phyloP scores from a whole-genome alignment of 257 asterid species.

The Lycium barbarum region DNA sequence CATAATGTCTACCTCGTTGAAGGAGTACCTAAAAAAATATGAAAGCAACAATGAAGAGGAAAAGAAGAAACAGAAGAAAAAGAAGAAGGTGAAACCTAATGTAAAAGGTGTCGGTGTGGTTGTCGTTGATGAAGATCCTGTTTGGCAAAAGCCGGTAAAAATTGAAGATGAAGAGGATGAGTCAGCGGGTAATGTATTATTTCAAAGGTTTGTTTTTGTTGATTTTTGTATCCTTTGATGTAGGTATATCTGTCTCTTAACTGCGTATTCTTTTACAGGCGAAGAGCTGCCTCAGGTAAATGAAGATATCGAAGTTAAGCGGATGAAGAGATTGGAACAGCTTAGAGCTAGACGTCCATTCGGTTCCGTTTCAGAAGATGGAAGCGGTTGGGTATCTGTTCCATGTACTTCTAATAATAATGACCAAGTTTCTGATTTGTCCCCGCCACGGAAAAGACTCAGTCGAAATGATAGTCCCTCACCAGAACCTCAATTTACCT shows the following conservation, averaged over 20 bases:
- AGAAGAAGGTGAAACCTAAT: constrained; percentile 51
- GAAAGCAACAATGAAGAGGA: constrained; percentile 58
- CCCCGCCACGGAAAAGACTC: constrained; percentile 35
- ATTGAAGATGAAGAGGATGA: constrained; percentile 64
- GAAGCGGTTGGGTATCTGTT: constrained; percentile 91
- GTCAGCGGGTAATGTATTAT: constrained; percentile 54
- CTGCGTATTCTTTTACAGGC: constrained; percentile 43
- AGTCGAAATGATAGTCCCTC: constrained; percentile 39
- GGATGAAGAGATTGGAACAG: constrained; percentile 77
- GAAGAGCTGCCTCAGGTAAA: constrained; percentile 87
- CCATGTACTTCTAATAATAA: constrained; percentile 39
- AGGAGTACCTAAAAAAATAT: constrained; percentile 77
- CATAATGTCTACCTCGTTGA: constrained; percentile 63
- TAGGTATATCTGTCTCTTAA: constrained; percentile 18
- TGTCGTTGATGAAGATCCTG: constrained; percentile 82
- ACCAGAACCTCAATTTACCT: constrained; percentile 33
- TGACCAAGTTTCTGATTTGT: constrained; percentile 35
- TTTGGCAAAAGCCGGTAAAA: constrained; percentile 79
- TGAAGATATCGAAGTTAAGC: constrained; percentile 85
- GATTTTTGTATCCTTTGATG: constrained; percentile 28
- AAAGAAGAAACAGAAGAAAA: constrained; percentile 65
- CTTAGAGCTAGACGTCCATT: constrained; percentile 60
- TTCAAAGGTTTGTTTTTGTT: neutral
- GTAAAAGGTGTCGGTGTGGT: constrained; percentile 46
- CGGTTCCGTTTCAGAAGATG: constrained; percentile 88